phyloP scores from a whole-genome alignment of 2,329 filamentous ascomycete genomes.

The Aspergillus costaricaensis region DNA sequence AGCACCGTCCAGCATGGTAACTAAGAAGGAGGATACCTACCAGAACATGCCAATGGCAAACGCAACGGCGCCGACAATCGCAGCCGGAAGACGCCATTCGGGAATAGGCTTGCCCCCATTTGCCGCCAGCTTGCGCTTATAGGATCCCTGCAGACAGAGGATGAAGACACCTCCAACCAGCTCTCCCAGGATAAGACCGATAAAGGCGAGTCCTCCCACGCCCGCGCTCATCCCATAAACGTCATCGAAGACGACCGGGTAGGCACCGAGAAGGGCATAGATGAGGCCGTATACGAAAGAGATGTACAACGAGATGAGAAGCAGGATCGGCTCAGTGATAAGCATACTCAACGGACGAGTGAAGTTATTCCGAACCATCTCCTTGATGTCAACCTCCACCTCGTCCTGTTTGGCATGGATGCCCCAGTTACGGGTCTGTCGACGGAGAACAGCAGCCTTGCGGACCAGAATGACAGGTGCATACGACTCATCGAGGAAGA shows the following conservation, averaged over 20 bases:
- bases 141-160: slow-evolving; percentile 31
- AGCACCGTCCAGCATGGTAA: not conserved
- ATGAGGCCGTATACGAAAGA: slow-evolving; percentile 38
- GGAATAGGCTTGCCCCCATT: slow-evolving; percentile 35
- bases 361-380: slow-evolving; percentile 53
- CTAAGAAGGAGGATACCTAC: slow-evolving; percentile 15
- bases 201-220: slow-evolving; percentile 33
- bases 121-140: slow-evolving; percentile 33
- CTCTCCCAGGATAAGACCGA: slow-evolving; percentile 37
- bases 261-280: slow-evolving; percentile 35
- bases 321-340: slow-evolving; percentile 44
- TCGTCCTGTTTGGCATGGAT: slow-evolving; percentile 60
- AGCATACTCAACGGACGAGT: slow-evolving; percentile 45
- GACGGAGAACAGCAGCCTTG: slow-evolving; percentile 52
- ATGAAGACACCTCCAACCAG: slow-evolving; percentile 32
- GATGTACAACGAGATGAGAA: slow-evolving; percentile 35
- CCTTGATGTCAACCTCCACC: slow-evolving; percentile 54
- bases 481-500: slow-evolving; percentile 58
- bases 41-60: slow-evolving; percentile 43
- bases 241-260: slow-evolving; percentile 34
- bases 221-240: slow-evolving; percentile 36
- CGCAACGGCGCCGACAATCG: slow-evolving; percentile 34
- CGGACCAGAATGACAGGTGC: slow-evolving; percentile 44
- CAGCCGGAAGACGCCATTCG: slow-evolving; percentile 38
- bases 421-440: slow-evolving; percentile 61